phyloP scores from a whole-genome alignment of 2,329 filamentous ascomycete genomes.

The Xylaria sp. region DNA sequence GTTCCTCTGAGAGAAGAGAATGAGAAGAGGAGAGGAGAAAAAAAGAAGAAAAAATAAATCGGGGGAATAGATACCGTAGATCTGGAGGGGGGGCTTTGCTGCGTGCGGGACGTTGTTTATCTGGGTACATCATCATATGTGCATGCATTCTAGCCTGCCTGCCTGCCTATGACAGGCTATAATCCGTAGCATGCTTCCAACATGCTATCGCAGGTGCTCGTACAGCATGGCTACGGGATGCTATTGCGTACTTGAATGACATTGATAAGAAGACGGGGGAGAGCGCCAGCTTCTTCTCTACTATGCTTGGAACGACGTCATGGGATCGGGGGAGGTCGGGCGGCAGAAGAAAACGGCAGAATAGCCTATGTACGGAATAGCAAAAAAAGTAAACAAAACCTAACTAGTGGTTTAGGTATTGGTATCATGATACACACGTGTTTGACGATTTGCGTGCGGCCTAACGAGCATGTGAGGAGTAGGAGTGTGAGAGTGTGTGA shows the following conservation, averaged over 20 bases:
- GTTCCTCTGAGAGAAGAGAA: slow-evolving; percentile 41
- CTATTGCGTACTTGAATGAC: too few relatives aligned
- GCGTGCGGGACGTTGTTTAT: too few relatives aligned
- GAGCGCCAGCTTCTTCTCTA: neutral
- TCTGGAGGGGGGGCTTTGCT: too few relatives aligned
- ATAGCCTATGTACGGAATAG: too few relatives aligned
- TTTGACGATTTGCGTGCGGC: neutral
- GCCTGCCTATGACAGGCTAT: neutral
- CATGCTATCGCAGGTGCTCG: too few relatives aligned
- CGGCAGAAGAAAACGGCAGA: neutral
- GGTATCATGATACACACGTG: neutral
- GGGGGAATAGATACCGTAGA: too few relatives aligned
- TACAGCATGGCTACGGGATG: too few relatives aligned
- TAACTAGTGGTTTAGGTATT: neutral
- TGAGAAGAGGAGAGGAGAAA: neutral
- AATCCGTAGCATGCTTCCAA: neutral
- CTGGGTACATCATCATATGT: too few relatives aligned
- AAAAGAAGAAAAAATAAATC: too few relatives aligned
- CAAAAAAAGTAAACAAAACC: too few relatives aligned
- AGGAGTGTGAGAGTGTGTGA: neutral
- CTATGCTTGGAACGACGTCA: neutral
- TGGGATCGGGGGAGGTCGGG: neutral
- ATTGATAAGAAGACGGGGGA: neutral
- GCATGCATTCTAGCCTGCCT: too few relatives aligned
- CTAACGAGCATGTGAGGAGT: neutral